These are phyloP conservation scores for Tillandsia fasciculata DNA, from an alignment of 176 grass and related monocot genomes.

Conservation along the genomic window DNA sequence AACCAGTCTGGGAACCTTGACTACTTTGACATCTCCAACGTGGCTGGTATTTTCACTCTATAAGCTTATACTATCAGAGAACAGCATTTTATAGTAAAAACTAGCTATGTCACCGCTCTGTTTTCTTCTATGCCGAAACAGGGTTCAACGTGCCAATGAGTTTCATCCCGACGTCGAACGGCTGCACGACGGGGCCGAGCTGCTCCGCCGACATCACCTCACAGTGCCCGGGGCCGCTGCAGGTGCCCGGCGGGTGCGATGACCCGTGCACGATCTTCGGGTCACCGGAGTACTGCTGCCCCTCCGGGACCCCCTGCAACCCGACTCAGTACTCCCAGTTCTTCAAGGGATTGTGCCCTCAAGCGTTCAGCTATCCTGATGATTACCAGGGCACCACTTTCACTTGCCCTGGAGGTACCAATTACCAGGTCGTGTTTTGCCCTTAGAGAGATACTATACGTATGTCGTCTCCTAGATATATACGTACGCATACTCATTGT, in stretches of 20 bases:
- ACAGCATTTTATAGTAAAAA: too few relatives aligned
- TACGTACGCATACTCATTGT: not conserved
- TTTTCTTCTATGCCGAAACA: too few relatives aligned
- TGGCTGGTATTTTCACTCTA: too few relatives aligned
- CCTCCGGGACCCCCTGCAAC: not conserved
- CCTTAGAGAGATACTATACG: not conserved
- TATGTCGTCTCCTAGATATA: too few relatives aligned
- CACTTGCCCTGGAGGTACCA: conserved; percentile 32
- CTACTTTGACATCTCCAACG: conserved; percentile 37
- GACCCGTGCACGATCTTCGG: conserved; percentile 36
- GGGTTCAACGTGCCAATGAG: not conserved
- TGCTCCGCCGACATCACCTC: conserved; percentile 20
- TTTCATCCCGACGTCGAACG: not conserved
- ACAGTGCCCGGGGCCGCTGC: conserved; percentile 28
- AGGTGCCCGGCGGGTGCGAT: conserved; percentile 26
- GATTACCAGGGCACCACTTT: conserved; percentile 21
- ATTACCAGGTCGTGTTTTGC: conserved; percentile 51
- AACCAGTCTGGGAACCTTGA: not conserved
- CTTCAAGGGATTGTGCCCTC: conserved; percentile 40
- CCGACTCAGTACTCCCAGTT: conserved; percentile 31
- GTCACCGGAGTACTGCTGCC: conserved; percentile 25
- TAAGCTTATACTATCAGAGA: too few relatives aligned
- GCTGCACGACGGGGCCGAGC: conserved; percentile 10
- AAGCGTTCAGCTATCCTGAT: conserved; percentile 36
- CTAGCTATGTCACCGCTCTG: too few relatives aligned